Evolutionary conservation across 768 basidiomycete genomes (phyloP).

Genomic region (Mycena rebaudengoi): DNA sequence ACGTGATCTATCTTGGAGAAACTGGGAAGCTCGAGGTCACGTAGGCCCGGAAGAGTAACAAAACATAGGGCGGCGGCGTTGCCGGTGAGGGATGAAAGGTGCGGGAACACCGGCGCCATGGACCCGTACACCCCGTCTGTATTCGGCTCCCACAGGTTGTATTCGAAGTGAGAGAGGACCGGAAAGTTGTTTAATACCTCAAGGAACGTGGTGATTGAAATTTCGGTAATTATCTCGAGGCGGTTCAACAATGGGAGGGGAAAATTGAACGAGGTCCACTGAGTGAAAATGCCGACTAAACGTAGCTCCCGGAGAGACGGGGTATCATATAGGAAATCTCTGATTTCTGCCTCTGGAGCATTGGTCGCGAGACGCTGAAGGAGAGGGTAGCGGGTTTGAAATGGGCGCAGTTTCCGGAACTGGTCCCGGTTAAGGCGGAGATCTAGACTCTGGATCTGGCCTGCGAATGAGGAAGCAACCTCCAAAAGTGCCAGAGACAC

Average conservation of each 20-base stretch:
- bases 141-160: not conserved
- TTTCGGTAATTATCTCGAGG: not conserved
- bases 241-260: not conserved
- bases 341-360: not conserved
- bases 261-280: not conserved
- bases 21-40: not conserved
- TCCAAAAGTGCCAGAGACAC: not conserved
- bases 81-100: not conserved
- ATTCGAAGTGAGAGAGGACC: not conserved
- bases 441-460: conserved; percentile 2
- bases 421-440: not conserved
- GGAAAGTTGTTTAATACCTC: not conserved
- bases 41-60: not conserved
- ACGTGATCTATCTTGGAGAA: not conserved
- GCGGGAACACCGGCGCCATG: not conserved
- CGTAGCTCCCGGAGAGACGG: conserved; percentile 2
- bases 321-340: not conserved
- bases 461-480: not conserved
- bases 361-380: not conserved
- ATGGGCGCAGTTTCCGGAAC: not conserved
- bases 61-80: not conserved
- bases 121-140: no score
- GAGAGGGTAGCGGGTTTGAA: not conserved
- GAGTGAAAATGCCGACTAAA: not conserved
- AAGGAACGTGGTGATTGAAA: not conserved